Evolutionary conservation across 2,329 filamentous ascomycete species (phyloP).

Genomic region (Ophiostoma montium): DNA sequence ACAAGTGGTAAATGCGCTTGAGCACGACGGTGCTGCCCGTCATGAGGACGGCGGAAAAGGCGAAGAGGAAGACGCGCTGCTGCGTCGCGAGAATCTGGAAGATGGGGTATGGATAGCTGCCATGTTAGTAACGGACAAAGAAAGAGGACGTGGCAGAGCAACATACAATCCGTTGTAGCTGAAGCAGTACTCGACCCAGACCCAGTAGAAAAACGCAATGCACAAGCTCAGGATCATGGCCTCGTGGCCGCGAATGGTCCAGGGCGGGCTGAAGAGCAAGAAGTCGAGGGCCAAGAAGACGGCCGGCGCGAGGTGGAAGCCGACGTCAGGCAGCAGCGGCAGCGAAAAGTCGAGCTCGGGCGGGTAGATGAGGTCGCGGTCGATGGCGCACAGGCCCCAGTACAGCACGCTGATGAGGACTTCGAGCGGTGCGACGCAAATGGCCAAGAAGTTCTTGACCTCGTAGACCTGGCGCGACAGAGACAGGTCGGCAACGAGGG

Average conservation of each 20-base stretch:
- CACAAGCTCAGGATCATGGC: conserved; percentile 42
- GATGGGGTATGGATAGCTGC: conserved; percentile 74
- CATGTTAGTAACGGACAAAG: not conserved
- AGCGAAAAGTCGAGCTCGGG: conserved; percentile 31
- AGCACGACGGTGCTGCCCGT: conserved; percentile 53
- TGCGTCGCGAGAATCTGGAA: conserved; percentile 53
- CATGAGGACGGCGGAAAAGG: conserved; percentile 55
- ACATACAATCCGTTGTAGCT: conserved; percentile 49
- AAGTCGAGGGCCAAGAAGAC: conserved; percentile 51
- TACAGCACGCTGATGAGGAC: conserved; percentile 59
- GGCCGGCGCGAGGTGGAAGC: conserved; percentile 53
- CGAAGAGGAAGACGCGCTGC: conserved; percentile 57
- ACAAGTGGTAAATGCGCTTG: conserved; percentile 52
- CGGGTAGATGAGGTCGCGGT: conserved; percentile 37
- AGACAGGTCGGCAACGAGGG: conserved; percentile 50
- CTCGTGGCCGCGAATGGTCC: conserved; percentile 47
- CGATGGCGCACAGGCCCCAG: conserved; percentile 51
- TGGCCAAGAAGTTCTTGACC: conserved; percentile 52
- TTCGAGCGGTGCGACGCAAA: conserved; percentile 55
- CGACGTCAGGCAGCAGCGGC: conserved; percentile 35
- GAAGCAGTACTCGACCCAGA: conserved; percentile 63
- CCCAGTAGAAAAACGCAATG: conserved; percentile 57
- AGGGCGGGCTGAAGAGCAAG: conserved; percentile 57
- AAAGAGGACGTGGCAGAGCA: not conserved
- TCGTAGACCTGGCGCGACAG: conserved; percentile 43